Evolutionary conservation across 768 basidiomycete species (phyloP).

Genomic region (Boletus speciosus): DNA sequence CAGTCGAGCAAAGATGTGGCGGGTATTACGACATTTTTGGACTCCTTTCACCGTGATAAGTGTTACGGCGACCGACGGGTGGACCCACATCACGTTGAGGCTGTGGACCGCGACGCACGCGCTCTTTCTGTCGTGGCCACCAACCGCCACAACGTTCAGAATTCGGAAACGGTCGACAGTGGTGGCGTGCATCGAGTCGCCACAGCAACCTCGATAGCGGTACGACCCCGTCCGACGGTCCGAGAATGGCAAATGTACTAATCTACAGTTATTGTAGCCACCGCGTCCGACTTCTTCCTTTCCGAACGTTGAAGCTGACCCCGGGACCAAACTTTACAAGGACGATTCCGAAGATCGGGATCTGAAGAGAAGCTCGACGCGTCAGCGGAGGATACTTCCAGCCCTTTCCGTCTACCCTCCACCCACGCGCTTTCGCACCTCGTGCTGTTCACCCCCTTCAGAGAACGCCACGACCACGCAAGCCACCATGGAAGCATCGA

Average conservation of each 20-base stretch:
- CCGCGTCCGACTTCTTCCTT: constrained; percentile 17
- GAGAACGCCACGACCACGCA: constrained; percentile 7
- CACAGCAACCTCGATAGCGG: constrained; percentile 29
- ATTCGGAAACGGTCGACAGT: constrained; percentile 10
- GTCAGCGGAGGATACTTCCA: constrained; percentile 19
- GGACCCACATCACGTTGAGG: constrained; percentile 14
- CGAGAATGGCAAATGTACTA: constrained; percentile 18
- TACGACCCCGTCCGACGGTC: constrained; percentile 15
- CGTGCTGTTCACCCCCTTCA: constrained; percentile 6
- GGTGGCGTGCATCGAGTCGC: constrained; percentile 24
- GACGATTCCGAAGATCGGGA: constrained; percentile 11
- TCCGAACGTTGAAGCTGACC: constrained; percentile 12
- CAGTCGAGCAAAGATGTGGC: constrained; percentile 14
- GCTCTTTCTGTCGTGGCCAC: neutral
- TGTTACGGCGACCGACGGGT: constrained; percentile 11
- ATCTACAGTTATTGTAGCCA: constrained; percentile 22
- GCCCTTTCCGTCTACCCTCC: constrained; percentile 20
- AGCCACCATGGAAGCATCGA: constrained; percentile 20
- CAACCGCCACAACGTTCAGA: constrained; percentile 11
- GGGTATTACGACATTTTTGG: constrained; percentile 29
- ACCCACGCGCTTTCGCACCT: constrained; percentile 10
- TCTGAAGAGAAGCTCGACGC: constrained; percentile 14
- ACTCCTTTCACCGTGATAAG: constrained; percentile 21
- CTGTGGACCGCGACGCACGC: neutral
- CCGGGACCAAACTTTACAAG: constrained; percentile 6